phyloP scores from a whole-genome alignment of 129 eudicot species.

The Centella asiatica region DNA sequence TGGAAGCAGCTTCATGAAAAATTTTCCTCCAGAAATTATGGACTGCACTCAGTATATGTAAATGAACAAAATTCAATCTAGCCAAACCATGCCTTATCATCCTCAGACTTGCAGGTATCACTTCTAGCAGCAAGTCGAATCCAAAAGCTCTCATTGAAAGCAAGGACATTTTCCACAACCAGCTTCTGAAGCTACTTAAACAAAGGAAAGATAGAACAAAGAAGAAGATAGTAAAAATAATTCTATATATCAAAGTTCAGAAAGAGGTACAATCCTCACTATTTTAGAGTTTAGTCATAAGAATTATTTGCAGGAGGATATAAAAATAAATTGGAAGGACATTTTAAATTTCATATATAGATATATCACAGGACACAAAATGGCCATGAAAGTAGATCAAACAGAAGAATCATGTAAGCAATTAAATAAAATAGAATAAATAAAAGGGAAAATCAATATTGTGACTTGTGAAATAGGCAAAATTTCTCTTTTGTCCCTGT shows the following conservation, averaged over 20 bases:
- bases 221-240: background rate
- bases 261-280: too few species aligned
- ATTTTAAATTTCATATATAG: background rate
- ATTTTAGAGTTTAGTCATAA: background rate
- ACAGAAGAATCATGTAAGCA: too few species aligned
- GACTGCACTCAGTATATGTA: background rate
- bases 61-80: conserved; percentile 10
- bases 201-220: conserved; percentile 3
- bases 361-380: background rate
- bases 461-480: too few species aligned
- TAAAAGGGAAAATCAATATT: too few species aligned
- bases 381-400: too few species aligned
- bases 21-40: background rate
- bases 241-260: background rate
- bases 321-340: background rate
- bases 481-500: too few species aligned
- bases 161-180: conserved; percentile 86
- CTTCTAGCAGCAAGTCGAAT: conserved; percentile 93
- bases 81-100: conserved; percentile 58
- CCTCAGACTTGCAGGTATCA: conserved; percentile 91
- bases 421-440: too few species aligned
- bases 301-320: background rate
- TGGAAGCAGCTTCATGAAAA: conserved; percentile 8
- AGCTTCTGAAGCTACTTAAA: conserved; percentile 71
- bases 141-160: conserved; percentile 90